Percentiles rank a stretch among this genome's conserved stretches.
Evolutionary conservation across 179 eudicot genomes (phyloP).

Genomic region (Heliamphora pulchella): DNA sequence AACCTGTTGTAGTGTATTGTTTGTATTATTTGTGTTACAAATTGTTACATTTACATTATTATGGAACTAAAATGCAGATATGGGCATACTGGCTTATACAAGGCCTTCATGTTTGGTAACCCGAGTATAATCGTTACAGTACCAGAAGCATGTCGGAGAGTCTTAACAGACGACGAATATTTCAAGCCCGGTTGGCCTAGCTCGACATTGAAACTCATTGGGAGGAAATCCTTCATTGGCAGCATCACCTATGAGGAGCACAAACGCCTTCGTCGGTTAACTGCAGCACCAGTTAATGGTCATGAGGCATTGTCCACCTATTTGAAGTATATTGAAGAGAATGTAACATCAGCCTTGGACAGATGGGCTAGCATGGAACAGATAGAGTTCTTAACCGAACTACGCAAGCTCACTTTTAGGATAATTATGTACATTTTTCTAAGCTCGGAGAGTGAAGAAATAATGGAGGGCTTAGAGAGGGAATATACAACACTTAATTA

Average conservation of each 20-base stretch:
- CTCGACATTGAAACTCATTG: conserved; percentile 51
- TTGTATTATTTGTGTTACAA: no score
- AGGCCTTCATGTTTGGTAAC: conserved; percentile 59
- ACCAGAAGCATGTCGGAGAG: conserved; percentile 33
- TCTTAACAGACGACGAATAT: conserved; percentile 35
- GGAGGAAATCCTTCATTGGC: conserved; percentile 51
- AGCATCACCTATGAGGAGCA: conserved; percentile 57
- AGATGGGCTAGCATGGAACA: conserved; percentile 58
- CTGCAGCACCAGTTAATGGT: conserved; percentile 75
- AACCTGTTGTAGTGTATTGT: not conserved
- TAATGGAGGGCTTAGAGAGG: conserved; percentile 54
- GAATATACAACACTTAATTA: conserved; percentile 59
- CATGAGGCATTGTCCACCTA: conserved; percentile 58
- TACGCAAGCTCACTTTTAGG: conserved; percentile 58
- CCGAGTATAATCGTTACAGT: conserved; percentile 56
- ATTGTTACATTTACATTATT: not conserved
- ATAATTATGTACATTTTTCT: conserved; percentile 70
- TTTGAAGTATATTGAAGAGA: conserved; percentile 48
- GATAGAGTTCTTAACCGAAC: conserved; percentile 55
- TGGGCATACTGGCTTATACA: conserved; percentile 59
- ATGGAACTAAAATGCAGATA: conserved; percentile 32
- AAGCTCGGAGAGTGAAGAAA: conserved; percentile 57
- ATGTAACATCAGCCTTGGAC: conserved; percentile 34
- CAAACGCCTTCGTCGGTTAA: conserved; percentile 56
- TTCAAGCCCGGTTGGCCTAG: conserved; percentile 51